Evolutionary conservation across 805 yeast genomes (phyloP), one percentile per base, ranked within the genome.

Genomic region (Metschnikowia borealis): DNA sequence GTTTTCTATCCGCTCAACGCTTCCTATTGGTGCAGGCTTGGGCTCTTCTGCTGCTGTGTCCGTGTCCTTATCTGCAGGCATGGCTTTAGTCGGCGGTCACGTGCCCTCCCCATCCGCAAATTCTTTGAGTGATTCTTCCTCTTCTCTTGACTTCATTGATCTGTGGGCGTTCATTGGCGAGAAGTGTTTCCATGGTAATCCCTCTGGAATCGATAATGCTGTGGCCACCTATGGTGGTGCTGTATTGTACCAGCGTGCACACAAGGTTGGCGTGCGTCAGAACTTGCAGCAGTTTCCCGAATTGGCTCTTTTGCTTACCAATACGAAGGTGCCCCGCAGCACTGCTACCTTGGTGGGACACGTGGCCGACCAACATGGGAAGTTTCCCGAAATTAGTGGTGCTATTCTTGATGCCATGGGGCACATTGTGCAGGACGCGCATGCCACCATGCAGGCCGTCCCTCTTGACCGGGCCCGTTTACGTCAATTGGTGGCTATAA

Each of bases 171-270:
- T 86, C 56, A 76, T 92, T 73, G 98, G 97, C 36, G 99, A 94
- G 66, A 86, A 85, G 64, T 89, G 97, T 64, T 87, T 91, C 58
- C 98, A 92, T 64, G 98, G 98, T 1, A 90, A 87, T 59, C 99
- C 99, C 7, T 85, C 95, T 17, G 99, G 99, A 11, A 89, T 94
- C 47, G 99, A 94, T 66, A 94, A 94, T 63, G 90, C 97, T 0
- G 97, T 92, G 44, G 95, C 98, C 1, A 87, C 97, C 0, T 84
- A 84, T 58, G 99, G 99, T 20, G 97, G 97, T 43, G 98, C 98
- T 0, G 96, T 94, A 0, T 75, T 85, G 81, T 92, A 84, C 69
- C 92, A 87, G 68, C 80, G 96, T 61, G 78, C 85, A 2, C 59
- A 76, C 47, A 57, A 56, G 32, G 87, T 88, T 18, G 78, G 84